These are phyloP conservation scores for Puccinia hordei DNA, from an alignment of 1,284 basidiomycete species.

Conservation along the genomic window DNA sequence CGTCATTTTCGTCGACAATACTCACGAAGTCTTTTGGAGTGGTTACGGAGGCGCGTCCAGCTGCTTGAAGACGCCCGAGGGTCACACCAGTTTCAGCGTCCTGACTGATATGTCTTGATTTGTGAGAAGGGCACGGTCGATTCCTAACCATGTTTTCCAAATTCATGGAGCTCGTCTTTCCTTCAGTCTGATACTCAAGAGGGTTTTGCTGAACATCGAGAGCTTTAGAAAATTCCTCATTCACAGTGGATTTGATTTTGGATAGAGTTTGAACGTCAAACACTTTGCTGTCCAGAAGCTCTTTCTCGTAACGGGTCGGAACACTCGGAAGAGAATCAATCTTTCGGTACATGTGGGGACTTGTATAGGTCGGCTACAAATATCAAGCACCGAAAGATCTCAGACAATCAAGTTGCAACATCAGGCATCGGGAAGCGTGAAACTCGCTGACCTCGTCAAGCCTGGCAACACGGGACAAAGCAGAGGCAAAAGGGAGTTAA, in stretches of 20 bases:
- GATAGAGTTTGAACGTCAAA: slow-evolving; percentile 28
- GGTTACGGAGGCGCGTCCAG: slow-evolving; percentile 72
- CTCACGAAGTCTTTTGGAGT: slow-evolving; percentile 75
- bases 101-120: background rate
- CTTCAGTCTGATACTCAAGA: background rate
- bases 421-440: background rate
- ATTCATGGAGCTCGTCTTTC: slow-evolving; percentile 11
- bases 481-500: background rate
- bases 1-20: slow-evolving; percentile 50
- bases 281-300: slow-evolving; percentile 64
- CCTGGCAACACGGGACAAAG: background rate
- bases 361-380: slow-evolving; percentile 36
- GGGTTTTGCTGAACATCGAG: slow-evolving; percentile 11
- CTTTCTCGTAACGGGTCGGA: slow-evolving; percentile 77
- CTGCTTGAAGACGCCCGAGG: slow-evolving; percentile 63
- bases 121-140: slow-evolving; percentile 10
- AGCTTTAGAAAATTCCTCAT: slow-evolving; percentile 34
- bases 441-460: slow-evolving; percentile 67
- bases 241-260: slow-evolving; percentile 8
- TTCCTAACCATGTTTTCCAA: slow-evolving; percentile 7
- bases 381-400: background rate
- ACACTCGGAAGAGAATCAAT: slow-evolving; percentile 75
- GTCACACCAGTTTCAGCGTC: slow-evolving; percentile 71
- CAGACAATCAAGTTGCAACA: background rate
- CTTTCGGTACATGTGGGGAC: slow-evolving; percentile 73